Evolutionary conservation across 2,329 filamentous ascomycete species (phyloP), one percentile per base, ranked within the genome.

Genomic region (Diplodia corticola): DNA sequence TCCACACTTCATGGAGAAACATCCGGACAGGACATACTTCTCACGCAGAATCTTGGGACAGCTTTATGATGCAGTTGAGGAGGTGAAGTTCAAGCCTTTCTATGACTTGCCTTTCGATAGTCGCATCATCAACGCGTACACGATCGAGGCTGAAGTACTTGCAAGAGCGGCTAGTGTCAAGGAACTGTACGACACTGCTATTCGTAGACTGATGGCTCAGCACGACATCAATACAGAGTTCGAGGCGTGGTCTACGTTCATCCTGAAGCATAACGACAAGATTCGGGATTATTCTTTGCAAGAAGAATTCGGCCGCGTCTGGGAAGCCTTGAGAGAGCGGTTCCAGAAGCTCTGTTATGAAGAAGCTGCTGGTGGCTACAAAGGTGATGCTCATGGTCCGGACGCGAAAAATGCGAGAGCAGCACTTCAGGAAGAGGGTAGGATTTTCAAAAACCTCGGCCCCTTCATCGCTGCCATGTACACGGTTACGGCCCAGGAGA

Each of bases 391-490:
- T 9, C 10, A 49, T 9, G n/a, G n/a, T 20, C 3, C 13, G 12
- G 28, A 50, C 17, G 44, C 35, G 3, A 49, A 61, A 20, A 46
- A 22, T 3, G 28, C 40, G n/a, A 61, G 57, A 35, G 44, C 26
- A 1, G 40, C 57, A 9, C 40, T 49, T 17, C 40, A 49, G 17
- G 90, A 61, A 20, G 17, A 88, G 0, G 84, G 86, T 79, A 81
- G 20, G 10, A 84, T 88, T 1, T 84, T 86, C 49, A 78, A 84
- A 0, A 77, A 82, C 9, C 75, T 97, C 1, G 88, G 86, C 3
- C 88, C 86, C 0, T 91, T 97, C 71, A 87, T 93, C 7, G 89
- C 91, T 0, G 93, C 93, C 53, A 95, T 97, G 88, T 99, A 99
- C 77, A 87, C 83, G 22, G 86, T 96, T 28, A 97, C 94, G 0